Evolutionary conservation across 2,329 filamentous ascomycete species (phyloP).

Genomic region (Zymoseptoria passerinii): DNA sequence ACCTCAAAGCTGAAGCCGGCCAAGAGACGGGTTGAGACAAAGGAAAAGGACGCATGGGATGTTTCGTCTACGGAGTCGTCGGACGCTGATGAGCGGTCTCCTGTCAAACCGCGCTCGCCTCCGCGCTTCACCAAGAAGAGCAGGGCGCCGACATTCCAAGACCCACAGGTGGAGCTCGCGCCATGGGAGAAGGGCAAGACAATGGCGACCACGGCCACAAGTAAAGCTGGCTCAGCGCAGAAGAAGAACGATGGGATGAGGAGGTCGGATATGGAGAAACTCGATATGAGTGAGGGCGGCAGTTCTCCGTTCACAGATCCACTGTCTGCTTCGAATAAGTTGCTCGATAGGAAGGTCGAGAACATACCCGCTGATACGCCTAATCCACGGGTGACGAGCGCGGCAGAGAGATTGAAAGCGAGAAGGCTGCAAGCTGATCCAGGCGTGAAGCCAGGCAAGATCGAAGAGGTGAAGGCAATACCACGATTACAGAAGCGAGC

Average conservation of each 20-base stretch:
- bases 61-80: constrained; percentile 28
- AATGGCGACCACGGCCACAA: not conserved
- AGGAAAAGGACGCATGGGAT: constrained; percentile 33
- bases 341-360: constrained; percentile 1
- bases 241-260: not conserved
- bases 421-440: constrained; percentile 7
- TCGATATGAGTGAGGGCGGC: not conserved
- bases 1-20: not conserved
- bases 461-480: not conserved
- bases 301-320: not conserved
- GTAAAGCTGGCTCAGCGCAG: not conserved
- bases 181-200: constrained; percentile 22
- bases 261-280: not conserved
- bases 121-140: constrained; percentile 9
- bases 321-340: not conserved
- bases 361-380: not conserved
- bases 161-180: constrained; percentile 12
- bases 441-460: not conserved
- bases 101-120: constrained; percentile 12
- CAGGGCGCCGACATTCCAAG: constrained; percentile 4
- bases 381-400: constrained; percentile 10
- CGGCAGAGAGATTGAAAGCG: constrained; percentile 19
- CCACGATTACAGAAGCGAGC: not conserved
- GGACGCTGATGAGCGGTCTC: constrained; percentile 23
- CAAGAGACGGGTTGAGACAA: constrained; percentile 2